Conservation (phyloP, 768 basidiomycete genomes). For the Suillus placidus region DNA sequence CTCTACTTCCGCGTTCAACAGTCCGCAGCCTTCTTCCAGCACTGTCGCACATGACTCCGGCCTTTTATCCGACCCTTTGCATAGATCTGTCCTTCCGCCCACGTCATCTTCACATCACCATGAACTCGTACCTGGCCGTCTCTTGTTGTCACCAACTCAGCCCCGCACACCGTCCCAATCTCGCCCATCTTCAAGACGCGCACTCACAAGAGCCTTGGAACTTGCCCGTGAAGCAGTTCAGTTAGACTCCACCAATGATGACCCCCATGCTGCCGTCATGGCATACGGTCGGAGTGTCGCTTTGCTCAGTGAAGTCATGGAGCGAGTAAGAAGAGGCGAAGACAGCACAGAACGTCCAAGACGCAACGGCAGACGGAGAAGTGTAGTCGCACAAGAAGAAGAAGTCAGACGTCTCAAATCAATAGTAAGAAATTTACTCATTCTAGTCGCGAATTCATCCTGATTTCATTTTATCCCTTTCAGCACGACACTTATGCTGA, state of each 20-base stretch:
- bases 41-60: slow-evolving; percentile 41
- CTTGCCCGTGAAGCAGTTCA: slow-evolving; percentile 89
- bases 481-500: slow-evolving; percentile 96
- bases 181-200: slow-evolving; percentile 76
- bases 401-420: slow-evolving; percentile 85
- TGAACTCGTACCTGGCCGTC: slow-evolving; percentile 47
- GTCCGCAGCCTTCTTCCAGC: slow-evolving; percentile 26
- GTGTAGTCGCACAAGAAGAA: slow-evolving; percentile 88
- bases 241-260: slow-evolving; percentile 85
- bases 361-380: slow-evolving; percentile 65
- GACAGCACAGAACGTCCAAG: slow-evolving; percentile 72
- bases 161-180: slow-evolving; percentile 49
- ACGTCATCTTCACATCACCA: slow-evolving; percentile 31
- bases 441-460: slow-evolving; percentile 3
- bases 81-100: slow-evolving; percentile 51
- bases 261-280: slow-evolving; percentile 84
- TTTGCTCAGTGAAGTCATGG: slow-evolving; percentile 90
- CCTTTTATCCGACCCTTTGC: slow-evolving; percentile 59
- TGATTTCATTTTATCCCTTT: slow-evolving; percentile 7
- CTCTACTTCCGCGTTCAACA: slow-evolving; percentile 31
- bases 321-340: slow-evolving; percentile 83
- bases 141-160: slow-evolving; percentile 46
- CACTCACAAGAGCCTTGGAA: slow-evolving; percentile 83
- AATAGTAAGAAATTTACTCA: slow-evolving; percentile 60
- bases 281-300: slow-evolving; percentile 88